These are phyloP conservation scores for Amaranthus cruentus DNA, from an alignment of 148 eudicot genomes.

Conservation along the genomic window DNA sequence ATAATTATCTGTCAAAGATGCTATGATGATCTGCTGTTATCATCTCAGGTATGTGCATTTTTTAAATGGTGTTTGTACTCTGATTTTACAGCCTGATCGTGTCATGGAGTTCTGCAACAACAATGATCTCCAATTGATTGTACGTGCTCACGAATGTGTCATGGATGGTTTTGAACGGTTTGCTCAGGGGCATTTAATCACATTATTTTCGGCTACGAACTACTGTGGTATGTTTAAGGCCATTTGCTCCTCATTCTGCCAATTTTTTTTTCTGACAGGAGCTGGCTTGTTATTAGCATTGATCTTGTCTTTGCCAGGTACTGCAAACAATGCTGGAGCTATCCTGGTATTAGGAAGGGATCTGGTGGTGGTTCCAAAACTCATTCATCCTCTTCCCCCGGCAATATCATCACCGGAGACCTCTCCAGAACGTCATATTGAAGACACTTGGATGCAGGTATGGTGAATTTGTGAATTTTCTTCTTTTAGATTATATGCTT, in stretches of 20 bases:
- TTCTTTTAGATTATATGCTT: background rate
- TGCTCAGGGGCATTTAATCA: constrained; percentile 97
- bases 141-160: constrained; percentile 98
- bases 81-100: constrained; percentile 80
- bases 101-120: constrained; percentile 98
- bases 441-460: constrained; percentile 99
- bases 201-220: constrained; percentile 98
- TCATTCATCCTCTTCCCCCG: constrained; percentile 97
- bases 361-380: constrained; percentile 99
- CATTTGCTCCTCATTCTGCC: background rate
- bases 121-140: constrained; percentile 93
- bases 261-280: background rate
- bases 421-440: constrained; percentile 90
- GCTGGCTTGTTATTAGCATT: constrained; percentile 13
- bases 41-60: background rate
- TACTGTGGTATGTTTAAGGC: constrained; percentile 69
- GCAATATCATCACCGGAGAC: constrained; percentile 82
- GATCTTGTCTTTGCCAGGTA: constrained; percentile 43
- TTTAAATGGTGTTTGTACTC: constrained; percentile 8
- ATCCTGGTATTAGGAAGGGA: constrained; percentile 93
- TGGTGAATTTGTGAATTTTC: background rate
- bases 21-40: background rate
- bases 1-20: background rate
- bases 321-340: constrained; percentile 98
- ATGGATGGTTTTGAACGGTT: constrained; percentile 99